A percentile compares a stretch with the other conserved stretches of the same genome.
These are phyloP conservation scores for Clonostachys chloroleuca DNA, from an alignment of 2,329 filamentous ascomycete genomes.

Conservation along the genomic window DNA sequence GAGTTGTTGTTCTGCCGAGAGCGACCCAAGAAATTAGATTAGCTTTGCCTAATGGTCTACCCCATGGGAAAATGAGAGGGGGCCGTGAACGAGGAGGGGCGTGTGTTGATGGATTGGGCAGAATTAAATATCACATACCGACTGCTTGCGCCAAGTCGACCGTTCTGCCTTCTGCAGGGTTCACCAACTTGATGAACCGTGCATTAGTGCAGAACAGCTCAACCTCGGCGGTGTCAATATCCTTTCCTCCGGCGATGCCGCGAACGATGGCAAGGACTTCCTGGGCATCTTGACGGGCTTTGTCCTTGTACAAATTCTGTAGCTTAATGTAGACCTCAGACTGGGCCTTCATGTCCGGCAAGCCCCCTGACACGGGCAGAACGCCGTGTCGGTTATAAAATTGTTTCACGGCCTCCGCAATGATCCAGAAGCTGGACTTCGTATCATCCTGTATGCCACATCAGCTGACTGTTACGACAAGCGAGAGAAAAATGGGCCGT, in stretches of 20 bases:
- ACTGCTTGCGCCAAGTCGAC: slow-evolving; percentile 46
- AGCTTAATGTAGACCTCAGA: slow-evolving; percentile 85
- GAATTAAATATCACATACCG: slow-evolving; percentile 36
- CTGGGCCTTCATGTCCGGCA: slow-evolving; percentile 97
- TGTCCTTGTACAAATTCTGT: slow-evolving; percentile 88
- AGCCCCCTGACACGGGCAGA: slow-evolving; percentile 77
- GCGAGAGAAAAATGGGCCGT: background rate
- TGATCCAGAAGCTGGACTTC: slow-evolving; percentile 76
- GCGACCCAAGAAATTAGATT: background rate
- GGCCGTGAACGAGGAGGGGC: background rate
- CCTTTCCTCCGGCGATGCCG: slow-evolving; percentile 37
- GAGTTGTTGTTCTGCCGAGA: slow-evolving; percentile 44
- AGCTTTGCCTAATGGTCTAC: too few species aligned
- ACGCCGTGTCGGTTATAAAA: slow-evolving; percentile 72
- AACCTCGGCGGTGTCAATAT: slow-evolving; percentile 68
- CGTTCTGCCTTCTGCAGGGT: slow-evolving; percentile 37
- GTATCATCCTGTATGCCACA: slow-evolving; percentile 29
- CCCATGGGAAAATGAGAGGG: too few species aligned
- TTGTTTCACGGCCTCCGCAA: slow-evolving; percentile 70
- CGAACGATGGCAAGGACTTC: slow-evolving; percentile 69
- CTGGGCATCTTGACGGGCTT: slow-evolving; percentile 72
- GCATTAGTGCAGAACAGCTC: slow-evolving; percentile 95
- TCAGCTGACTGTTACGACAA: slow-evolving; percentile 9
- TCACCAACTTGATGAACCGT: slow-evolving; percentile 85
- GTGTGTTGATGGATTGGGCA: background rate